Conservation (phyloP, 768 basidiomycete genomes). For the Sarcodon sp. region DNA sequence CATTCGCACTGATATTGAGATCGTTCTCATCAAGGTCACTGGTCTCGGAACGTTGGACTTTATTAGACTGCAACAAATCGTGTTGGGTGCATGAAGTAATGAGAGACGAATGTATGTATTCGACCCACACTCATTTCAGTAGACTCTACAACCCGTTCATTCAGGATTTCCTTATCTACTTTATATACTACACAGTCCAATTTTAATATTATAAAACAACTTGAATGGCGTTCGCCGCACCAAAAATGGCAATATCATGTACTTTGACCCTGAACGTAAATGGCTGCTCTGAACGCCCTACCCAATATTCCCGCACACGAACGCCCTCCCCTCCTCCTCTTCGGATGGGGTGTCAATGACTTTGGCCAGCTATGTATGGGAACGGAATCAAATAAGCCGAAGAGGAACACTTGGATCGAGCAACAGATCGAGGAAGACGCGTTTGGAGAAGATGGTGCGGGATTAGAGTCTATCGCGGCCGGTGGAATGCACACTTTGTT, state of each 20-base stretch:
- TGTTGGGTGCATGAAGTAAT: background rate
- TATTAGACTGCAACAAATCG: constrained; percentile 15
- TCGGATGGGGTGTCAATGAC: constrained; percentile 87
- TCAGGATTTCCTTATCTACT: no score
- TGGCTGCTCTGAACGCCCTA: constrained; percentile 29
- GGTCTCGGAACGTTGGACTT: constrained; percentile 20
- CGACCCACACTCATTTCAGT: no score
- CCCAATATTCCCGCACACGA: constrained; percentile 41
- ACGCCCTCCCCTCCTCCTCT: constrained; percentile 61
- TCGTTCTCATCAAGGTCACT: constrained; percentile 9
- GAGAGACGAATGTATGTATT: no score
- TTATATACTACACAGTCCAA: no score
- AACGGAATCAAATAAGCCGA: constrained; percentile 60
- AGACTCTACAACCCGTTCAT: no score
- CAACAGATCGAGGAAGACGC: constrained; percentile 53
- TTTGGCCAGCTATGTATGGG: constrained; percentile 96
- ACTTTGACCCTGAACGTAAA: no score
- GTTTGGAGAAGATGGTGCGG: constrained; percentile 54
- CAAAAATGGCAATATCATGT: no score
- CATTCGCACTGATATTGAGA: background rate
- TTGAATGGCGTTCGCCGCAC: no score
- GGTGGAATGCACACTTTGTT: constrained; percentile 88
- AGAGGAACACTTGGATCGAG: constrained; percentile 66
- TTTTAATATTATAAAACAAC: no score
- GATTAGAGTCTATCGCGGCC: constrained; percentile 66